Percentiles rank a stretch among this genome's conserved stretches.
Conservation (phyloP, 2,329 filamentous ascomycete species). For the Hypoxylon sp. region DNA sequence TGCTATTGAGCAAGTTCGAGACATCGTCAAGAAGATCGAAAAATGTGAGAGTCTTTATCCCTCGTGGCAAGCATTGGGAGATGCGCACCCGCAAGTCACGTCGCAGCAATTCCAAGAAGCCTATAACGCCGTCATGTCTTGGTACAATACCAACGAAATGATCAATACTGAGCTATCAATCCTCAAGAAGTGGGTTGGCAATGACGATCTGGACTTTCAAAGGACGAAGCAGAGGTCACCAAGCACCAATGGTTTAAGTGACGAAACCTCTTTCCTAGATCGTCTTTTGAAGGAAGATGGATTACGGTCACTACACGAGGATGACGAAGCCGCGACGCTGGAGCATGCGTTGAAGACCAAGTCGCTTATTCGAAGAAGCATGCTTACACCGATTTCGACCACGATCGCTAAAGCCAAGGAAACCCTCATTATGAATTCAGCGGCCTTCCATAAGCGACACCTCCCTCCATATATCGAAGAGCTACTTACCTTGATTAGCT, state of each 20-base stretch:
- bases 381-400: conserved; percentile 85
- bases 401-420: conserved; percentile 95
- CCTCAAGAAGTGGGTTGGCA: conserved; percentile 96
- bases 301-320: conserved; percentile 89
- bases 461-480: conserved; percentile 97
- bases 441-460: conserved; percentile 88
- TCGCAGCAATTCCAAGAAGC: conserved; percentile 85
- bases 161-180: conserved; percentile 96
- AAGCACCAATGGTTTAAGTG: conserved; percentile 79
- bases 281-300: conserved; percentile 96
- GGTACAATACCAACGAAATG: conserved; percentile 96
- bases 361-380: conserved; percentile 71
- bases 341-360: conserved; percentile 59
- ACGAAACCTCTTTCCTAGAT: conserved; percentile 95
- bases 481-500: conserved; percentile 94
- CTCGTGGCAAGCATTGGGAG: conserved; percentile 80
- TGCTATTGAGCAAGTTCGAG: conserved; percentile 88
- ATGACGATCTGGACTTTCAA: conserved; percentile 92
- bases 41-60: conserved; percentile 89
- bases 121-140: conserved; percentile 90
- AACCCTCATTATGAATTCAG: conserved; percentile 88
- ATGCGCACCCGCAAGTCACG: conserved; percentile 81
- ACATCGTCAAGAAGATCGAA: conserved; percentile 91
- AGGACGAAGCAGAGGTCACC: conserved; percentile 79
- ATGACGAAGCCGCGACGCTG: conserved; percentile 60